Evolutionary conservation across 208 protist genomes (phyloP).

Genomic region (Leishmania tarentolae): DNA sequence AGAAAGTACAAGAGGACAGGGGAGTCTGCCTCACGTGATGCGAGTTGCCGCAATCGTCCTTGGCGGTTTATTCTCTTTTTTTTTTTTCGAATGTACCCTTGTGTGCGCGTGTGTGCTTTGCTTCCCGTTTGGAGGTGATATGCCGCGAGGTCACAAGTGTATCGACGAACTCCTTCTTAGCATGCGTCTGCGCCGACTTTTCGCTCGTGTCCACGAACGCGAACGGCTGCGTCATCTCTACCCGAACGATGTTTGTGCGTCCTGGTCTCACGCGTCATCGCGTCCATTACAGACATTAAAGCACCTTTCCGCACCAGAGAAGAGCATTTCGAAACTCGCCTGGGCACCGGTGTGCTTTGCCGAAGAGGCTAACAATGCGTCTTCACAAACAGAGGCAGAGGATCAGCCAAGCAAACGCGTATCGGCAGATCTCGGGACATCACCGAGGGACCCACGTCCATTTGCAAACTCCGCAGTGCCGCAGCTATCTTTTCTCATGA

Average conservation of each 20-base stretch:
- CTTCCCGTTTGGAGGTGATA: neutral
- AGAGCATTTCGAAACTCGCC: too few relatives aligned
- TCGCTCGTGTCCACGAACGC: neutral
- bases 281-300: neutral
- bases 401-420: neutral
- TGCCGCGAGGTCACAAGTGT: neutral
- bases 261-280: neutral
- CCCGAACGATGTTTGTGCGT: neutral
- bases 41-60: neutral
- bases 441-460: neutral
- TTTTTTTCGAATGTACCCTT: neutral
- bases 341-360: slow-evolving; percentile 14
- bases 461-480: neutral
- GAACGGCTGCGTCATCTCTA: neutral
- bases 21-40: neutral
- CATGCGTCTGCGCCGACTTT: neutral
- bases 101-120: neutral
- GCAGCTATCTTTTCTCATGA: slow-evolving; percentile 26
- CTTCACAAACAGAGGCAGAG: neutral
- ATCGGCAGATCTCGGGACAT: neutral
- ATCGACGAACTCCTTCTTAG: neutral
- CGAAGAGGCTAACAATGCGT: neutral
- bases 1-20: neutral
- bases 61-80: neutral
- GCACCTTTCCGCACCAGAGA: neutral